Percentiles rank a stretch among this genome's conserved stretches.
Evolutionary conservation across 2,329 filamentous ascomycete species (phyloP).

Genomic region (Penicillium aurantiogriseum): DNA sequence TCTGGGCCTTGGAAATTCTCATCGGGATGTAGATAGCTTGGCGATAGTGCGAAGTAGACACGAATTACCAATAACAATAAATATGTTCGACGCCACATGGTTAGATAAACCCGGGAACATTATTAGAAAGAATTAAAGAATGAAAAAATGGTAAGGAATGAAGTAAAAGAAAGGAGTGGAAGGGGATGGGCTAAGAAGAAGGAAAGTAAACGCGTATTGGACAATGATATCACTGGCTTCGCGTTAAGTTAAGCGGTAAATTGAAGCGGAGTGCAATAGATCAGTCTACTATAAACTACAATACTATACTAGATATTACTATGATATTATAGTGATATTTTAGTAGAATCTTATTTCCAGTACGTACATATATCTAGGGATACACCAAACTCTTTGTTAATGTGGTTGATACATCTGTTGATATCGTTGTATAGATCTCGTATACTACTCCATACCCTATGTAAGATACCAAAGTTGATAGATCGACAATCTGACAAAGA

Average conservation of each 20-base stretch:
- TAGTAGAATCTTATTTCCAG: no score
- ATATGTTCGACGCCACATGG: slow-evolving; percentile 90
- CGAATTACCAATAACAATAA: slow-evolving; percentile 80
- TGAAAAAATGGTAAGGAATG: not conserved
- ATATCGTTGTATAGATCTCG: not conserved
- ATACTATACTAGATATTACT: not conserved
- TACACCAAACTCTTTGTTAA: not conserved
- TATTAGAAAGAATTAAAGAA: slow-evolving; percentile 14
- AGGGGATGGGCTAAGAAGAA: slow-evolving; percentile 6
- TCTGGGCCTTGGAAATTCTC: slow-evolving; percentile 99
- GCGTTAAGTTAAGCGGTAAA: slow-evolving; percentile 3
- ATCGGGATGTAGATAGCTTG: slow-evolving; percentile 96
- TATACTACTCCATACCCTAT: not conserved
- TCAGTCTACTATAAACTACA: not conserved
- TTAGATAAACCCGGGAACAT: slow-evolving; percentile 22
- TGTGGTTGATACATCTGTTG: not conserved
- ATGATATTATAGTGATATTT: not conserved
- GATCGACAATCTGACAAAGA: not conserved
- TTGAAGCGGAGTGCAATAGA: not conserved
- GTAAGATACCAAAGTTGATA: not conserved
- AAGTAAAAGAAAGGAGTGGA: slow-evolving; percentile 5
- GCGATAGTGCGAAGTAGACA: slow-evolving; percentile 88
- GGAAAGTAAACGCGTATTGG: slow-evolving; percentile 19
- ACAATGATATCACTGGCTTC: slow-evolving; percentile 26
- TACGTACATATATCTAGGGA: no score